Base-by-base conservation (phyloP, 2,329 filamentous ascomycete species). In the Massarina eburnea region DNA sequence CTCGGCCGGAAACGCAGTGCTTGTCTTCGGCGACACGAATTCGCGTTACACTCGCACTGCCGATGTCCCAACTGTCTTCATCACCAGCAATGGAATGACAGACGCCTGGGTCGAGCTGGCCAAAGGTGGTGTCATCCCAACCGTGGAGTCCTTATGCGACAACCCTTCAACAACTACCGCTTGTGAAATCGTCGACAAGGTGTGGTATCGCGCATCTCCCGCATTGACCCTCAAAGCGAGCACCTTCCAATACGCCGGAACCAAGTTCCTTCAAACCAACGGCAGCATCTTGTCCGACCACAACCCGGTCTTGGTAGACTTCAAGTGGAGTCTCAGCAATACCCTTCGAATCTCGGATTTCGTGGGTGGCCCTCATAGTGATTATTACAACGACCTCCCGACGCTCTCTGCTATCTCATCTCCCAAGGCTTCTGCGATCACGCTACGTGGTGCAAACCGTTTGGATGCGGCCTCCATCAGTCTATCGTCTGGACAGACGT, bases 121-220 rank as follows among this genome's bases (percentile, higher is more conserved):
- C 20, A 54, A 47, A 8, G 51, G 50, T 19, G 59, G 58, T 5
- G 48, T 49, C 0, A 42, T 52, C 3, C 66, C 66, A 7, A 44
- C 48, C 10, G 38, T 41, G 9, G 66, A 68, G 43, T 51, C 53
- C 9, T 50, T 80, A 14, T 88, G 84, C 66, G 66, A 67, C n/a
- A 85, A 84, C 55, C 84, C 84, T 22, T 71, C 72, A 0, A 75
- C 67, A 37, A 74, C 75, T 58, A 64, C 52, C 3, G 62, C 66
- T 4, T 88, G 84, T 66, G 84, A 88, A 70, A 81, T 78, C 3
- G 82, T 87, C 29, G 84, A 87, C 68, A 88, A 87, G 68, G 71
- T 85, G 37, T 79, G 85, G 55, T 85, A 81, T 70, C 78, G 82
- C 29, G 73, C 74, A 24, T 75, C 74, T 15, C 57, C 73, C n/a